phyloP scores from a whole-genome alignment of 2,329 filamentous ascomycete species.

The Monosporascus sp. region DNA sequence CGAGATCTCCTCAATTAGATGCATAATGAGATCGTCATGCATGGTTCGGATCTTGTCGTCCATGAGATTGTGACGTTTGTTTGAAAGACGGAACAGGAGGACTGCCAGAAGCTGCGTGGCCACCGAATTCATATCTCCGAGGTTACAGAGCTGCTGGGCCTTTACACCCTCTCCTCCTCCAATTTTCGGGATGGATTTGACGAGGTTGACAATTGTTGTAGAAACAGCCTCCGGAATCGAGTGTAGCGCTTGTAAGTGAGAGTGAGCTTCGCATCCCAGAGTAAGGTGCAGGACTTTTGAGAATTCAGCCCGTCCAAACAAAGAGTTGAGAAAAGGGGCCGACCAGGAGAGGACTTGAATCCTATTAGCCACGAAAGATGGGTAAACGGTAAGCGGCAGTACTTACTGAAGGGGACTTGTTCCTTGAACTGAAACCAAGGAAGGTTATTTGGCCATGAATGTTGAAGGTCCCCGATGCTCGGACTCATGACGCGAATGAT shows the following conservation, averaged over 20 bases:
- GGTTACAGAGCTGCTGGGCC: background rate
- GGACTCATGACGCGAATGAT: constrained; percentile 4
- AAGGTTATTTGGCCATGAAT: constrained; percentile 5
- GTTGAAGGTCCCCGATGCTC: background rate
- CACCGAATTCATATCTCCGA: background rate
- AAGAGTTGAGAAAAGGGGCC: no score
- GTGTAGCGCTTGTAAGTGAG: no score
- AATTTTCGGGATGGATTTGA: background rate
- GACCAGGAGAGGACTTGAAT: no score
- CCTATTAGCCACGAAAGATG: no score
- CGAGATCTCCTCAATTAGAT: background rate
- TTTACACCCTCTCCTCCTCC: background rate
- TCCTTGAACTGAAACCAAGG: constrained; percentile 5
- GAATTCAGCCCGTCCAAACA: no score
- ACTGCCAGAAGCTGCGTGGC: constrained; percentile 2
- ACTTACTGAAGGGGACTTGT: background rate
- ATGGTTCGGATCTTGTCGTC: no score
- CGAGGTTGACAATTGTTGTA: background rate
- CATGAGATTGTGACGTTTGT: background rate
- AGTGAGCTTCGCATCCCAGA: no score
- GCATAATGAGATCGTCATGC: background rate
- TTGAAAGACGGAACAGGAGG: constrained; percentile 3
- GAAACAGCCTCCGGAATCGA: background rate
- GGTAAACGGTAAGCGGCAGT: background rate
- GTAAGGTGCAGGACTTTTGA: no score